These are phyloP conservation scores for Allium sativum DNA, from an alignment of 106 monocot species.

Conservation along the genomic window DNA sequence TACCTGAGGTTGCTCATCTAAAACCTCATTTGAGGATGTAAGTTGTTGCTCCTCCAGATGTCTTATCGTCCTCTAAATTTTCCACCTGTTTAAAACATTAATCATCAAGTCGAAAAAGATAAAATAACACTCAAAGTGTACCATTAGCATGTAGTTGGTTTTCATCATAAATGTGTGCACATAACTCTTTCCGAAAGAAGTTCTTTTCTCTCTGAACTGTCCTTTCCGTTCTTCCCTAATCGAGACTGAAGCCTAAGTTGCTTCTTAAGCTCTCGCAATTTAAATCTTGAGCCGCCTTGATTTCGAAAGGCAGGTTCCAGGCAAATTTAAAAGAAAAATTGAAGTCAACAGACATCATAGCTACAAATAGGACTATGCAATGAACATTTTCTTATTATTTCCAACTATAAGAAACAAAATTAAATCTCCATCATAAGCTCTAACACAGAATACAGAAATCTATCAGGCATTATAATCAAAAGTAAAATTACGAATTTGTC, in stretches of 20 bases:
- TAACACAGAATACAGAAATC: no score
- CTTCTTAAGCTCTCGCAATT: constrained; percentile 69
- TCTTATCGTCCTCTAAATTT: constrained; percentile 91
- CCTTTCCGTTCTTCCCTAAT: constrained; percentile 45
- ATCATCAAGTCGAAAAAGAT: constrained; percentile 5
- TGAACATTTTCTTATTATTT: no score
- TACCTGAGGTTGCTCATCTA: no score
- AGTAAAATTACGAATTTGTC: no score
- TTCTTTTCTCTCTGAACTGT: constrained; percentile 70
- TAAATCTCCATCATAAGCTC: no score
- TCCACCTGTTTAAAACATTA: constrained; percentile 60
- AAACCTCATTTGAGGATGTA: constrained; percentile 42
- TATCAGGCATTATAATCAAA: no score
- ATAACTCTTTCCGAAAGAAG: constrained; percentile 68
- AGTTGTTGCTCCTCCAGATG: constrained; percentile 92
- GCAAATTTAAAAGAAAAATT: constrained; percentile 1
- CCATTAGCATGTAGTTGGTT: not conserved
- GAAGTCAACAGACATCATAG: no score
- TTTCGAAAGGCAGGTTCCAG: constrained; percentile 63
- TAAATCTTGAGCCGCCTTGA: constrained; percentile 71
- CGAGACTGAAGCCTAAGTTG: constrained; percentile 59
- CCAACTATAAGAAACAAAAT: no score
- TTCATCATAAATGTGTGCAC: not conserved
- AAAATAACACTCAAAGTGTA: not conserved
- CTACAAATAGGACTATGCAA: no score